These are phyloP conservation scores for Hymenoscyphus occultus DNA, from an alignment of 2,329 filamentous ascomycete genomes.

Conservation along the genomic window DNA sequence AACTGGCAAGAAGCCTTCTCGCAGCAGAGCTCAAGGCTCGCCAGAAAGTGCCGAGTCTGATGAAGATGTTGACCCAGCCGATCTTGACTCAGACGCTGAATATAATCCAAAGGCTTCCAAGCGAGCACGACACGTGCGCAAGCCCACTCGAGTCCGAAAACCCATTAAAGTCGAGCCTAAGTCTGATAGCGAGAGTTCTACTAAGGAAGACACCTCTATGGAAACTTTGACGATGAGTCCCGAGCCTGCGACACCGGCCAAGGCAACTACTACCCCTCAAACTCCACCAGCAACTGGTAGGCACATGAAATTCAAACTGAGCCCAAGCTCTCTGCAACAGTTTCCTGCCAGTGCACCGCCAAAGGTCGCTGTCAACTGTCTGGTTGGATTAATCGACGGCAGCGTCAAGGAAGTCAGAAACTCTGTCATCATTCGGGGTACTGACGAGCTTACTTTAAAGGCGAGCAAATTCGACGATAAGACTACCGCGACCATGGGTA, in stretches of 20 bases:
- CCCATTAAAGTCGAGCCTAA: not conserved
- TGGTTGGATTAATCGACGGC: no score
- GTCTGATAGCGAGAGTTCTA: no score
- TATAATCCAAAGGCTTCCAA: constrained; percentile 10
- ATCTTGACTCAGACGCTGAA: constrained; percentile 17
- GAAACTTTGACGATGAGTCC: not conserved
- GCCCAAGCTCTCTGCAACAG: no score
- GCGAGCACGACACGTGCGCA: not conserved
- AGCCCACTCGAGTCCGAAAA: not conserved
- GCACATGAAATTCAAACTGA: no score
- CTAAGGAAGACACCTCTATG: no score
- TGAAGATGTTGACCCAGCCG: constrained; percentile 8
- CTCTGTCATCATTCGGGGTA: no score
- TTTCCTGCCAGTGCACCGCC: no score
- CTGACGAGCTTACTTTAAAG: no score
- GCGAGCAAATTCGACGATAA: not conserved
- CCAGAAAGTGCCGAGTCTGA: not conserved
- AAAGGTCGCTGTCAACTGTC: no score
- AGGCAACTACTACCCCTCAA: no score
- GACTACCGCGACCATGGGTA: not conserved
- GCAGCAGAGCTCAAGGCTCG: not conserved
- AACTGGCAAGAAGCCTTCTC: not conserved
- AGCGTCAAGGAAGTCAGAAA: no score
- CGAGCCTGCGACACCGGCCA: not conserved
- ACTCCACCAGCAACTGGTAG: no score